Conservation (phyloP, 805 yeast genomes). For the Clavispora asparagi region DNA sequence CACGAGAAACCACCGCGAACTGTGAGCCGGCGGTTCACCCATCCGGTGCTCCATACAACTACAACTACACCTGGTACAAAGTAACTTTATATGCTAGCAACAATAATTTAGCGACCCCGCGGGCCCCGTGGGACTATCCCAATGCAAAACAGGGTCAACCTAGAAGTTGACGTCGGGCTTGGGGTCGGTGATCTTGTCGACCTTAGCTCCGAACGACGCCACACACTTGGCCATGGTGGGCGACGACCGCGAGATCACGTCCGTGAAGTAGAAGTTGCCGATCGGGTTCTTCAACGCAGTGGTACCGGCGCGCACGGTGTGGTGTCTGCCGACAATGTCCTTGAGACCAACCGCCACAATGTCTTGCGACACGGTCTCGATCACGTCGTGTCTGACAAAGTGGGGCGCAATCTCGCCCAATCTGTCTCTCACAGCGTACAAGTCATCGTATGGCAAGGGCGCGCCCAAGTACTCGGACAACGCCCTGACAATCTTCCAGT, state of each 20-base stretch:
- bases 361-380: slow-evolving; percentile 62
- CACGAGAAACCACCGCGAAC: no score
- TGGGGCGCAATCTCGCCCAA: slow-evolving; percentile 77
- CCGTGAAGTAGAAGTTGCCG: slow-evolving; percentile 82
- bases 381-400: slow-evolving; percentile 65
- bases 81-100: background rate
- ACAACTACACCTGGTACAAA: background rate
- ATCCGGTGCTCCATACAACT: no score
- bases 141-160: background rate
- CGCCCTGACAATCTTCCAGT: slow-evolving; percentile 85
- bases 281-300: slow-evolving; percentile 62
- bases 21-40: no score
- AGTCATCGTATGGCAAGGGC: slow-evolving; percentile 72
- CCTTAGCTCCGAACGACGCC: slow-evolving; percentile 61
- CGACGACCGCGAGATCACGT: slow-evolving; percentile 79
- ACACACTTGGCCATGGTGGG: slow-evolving; percentile 90
- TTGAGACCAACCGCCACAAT: slow-evolving; percentile 54
- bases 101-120: background rate
- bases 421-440: slow-evolving; percentile 61
- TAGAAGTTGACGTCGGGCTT: slow-evolving; percentile 32
- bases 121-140: slow-evolving; percentile 1
- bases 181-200: slow-evolving; percentile 53
- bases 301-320: slow-evolving; percentile 30
- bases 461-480: slow-evolving; percentile 70
- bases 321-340: slow-evolving; percentile 35